Evolutionary conservation across 768 basidiomycete genomes (phyloP).

Genomic region (Kwoniella europaea): DNA sequence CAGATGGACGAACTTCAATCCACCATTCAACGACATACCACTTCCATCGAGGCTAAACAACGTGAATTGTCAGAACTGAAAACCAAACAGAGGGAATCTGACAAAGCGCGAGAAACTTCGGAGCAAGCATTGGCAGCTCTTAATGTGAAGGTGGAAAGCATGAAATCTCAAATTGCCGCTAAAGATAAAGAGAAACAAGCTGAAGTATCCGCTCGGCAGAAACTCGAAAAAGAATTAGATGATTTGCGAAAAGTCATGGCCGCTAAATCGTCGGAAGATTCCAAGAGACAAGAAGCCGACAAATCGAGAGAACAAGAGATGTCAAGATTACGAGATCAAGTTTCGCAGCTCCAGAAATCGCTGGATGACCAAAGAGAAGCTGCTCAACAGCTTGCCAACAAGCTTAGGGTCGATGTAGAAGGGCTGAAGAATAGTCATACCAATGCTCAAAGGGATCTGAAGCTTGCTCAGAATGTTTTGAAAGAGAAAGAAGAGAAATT

Average conservation of each 20-base stretch:
- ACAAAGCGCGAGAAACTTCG: conserved; percentile 30
- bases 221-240: conserved; percentile 81
- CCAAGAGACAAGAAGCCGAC: conserved; percentile 78
- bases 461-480: conserved; percentile 63
- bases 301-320: conserved; percentile 87
- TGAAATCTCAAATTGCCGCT: conserved; percentile 64
- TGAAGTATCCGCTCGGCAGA: conserved; percentile 55
- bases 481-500: conserved; percentile 63
- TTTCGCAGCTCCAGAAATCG: conserved; percentile 68
- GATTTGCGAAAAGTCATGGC: conserved; percentile 81
- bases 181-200: conserved; percentile 58
- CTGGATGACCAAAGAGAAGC: conserved; percentile 69
- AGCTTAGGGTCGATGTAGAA: conserved; percentile 77
- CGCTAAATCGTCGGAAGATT: conserved; percentile 85
- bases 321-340: conserved; percentile 69
- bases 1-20: conserved; percentile 79
- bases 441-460: conserved; percentile 69
- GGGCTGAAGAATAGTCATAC: conserved; percentile 68
- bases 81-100: conserved; percentile 10
- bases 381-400: conserved; percentile 71
- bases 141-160: conserved; percentile 42
- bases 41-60: conserved; percentile 66
- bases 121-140: conserved; percentile 38
- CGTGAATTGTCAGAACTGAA: conserved; percentile 39
- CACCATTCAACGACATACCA: conserved; percentile 78